Percentiles rank a stretch among this genome's conserved stretches.
Evolutionary conservation across 805 yeast genomes (phyloP).

Genomic region (Danielia reshetovae): DNA sequence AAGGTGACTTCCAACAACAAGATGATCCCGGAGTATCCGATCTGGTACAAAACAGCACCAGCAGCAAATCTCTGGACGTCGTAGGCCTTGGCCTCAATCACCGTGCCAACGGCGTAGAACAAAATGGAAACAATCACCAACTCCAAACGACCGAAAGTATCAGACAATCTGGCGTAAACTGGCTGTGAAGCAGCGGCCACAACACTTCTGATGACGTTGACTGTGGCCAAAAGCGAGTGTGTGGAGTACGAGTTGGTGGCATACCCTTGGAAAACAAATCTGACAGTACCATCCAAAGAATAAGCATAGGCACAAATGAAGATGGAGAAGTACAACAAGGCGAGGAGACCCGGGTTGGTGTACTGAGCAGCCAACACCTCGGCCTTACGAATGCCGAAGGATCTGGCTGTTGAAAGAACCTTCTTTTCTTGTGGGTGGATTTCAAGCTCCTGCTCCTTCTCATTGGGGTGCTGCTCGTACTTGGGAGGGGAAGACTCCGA

Average conservation of each 20-base stretch:
- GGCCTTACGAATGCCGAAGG: conserved; percentile 52
- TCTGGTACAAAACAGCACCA: conserved; percentile 49
- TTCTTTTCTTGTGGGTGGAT: neutral
- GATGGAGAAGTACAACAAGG: conserved; percentile 43
- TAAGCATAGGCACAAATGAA: conserved; percentile 57
- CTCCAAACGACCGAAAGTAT: conserved; percentile 62
- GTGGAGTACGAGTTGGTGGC: conserved; percentile 52
- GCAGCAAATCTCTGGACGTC: conserved; percentile 58
- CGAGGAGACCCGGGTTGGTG: conserved; percentile 24
- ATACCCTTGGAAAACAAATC: conserved; percentile 46
- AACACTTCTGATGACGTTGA: conserved; percentile 54
- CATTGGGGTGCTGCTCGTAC: neutral
- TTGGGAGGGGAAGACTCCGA: neutral
- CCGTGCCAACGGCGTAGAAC: conserved; percentile 60
- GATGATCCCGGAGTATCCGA: conserved; percentile 60
- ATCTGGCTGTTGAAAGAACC: conserved; percentile 19
- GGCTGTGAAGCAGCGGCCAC: conserved; percentile 67
- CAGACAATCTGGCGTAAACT: conserved; percentile 59
- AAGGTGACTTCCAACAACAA: conserved; percentile 53
- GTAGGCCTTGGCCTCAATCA: conserved; percentile 58
- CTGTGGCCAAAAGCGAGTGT: conserved; percentile 57
- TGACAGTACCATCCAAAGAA: conserved; percentile 52
- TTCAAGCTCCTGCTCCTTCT: neutral
- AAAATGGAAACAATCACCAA: conserved; percentile 46
- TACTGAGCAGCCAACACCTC: conserved; percentile 50